Percentiles rank a stretch among this genome's conserved stretches.
Conservation (phyloP, 2,329 filamentous ascomycete species). For the Neofusicoccum ribis region DNA sequence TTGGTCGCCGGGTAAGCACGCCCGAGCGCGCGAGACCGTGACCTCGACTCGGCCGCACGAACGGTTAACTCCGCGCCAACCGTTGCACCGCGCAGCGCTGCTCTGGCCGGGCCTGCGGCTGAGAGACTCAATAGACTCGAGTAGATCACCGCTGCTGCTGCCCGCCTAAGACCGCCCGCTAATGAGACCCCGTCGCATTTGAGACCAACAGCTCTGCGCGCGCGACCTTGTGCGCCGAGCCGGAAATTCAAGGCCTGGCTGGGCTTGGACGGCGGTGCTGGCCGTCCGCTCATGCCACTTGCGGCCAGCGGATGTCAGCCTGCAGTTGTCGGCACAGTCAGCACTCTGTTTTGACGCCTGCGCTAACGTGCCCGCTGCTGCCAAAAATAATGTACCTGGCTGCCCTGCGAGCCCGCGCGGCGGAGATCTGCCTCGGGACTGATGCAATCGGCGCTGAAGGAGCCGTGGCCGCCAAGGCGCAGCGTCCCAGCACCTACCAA, state of each 20-base stretch:
- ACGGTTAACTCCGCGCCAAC: not conserved
- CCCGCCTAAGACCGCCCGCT: not conserved
- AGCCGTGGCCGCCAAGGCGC: not conserved
- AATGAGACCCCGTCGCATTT: too few species aligned
- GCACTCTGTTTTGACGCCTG: slow-evolving; percentile 20
- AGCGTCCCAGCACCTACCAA: not conserved
- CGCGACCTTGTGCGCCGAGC: not conserved
- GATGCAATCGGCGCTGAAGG: not conserved
- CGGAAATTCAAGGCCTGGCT: too few species aligned
- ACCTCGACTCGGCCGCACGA: not conserved
- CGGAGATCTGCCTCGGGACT: not conserved
- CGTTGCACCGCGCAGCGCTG: not conserved
- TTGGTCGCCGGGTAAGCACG: not conserved
- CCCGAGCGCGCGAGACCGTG: too few species aligned
- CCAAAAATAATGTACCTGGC: slow-evolving; percentile 17
- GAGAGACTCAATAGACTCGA: not conserved
- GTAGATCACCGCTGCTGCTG: not conserved
- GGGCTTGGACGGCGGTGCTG: not conserved
- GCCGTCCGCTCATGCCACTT: not conserved
- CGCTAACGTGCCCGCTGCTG: slow-evolving; percentile 8
- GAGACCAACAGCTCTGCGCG: too few species aligned
- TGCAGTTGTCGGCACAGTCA: slow-evolving; percentile 15
- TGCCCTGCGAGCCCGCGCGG: not conserved
- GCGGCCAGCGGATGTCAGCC: slow-evolving; percentile 3
- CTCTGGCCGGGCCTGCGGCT: not conserved